Conservation (phyloP, 169 alveolate species). For the Pseudocohnilembus persalinus region DNA sequence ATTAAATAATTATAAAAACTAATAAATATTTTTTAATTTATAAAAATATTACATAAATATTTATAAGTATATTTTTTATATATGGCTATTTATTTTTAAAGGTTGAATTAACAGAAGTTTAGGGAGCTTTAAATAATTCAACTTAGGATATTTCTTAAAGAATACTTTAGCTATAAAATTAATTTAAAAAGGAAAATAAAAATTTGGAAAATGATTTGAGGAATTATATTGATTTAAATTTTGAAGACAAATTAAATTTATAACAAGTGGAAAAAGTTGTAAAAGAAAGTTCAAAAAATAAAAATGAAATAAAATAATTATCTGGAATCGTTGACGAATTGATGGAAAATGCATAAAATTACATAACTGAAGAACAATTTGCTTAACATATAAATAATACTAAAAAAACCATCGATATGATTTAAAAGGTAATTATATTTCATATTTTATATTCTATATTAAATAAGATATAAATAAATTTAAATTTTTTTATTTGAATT, state of each 20-base stretch:
- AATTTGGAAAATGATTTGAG: background rate
- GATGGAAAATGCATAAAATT: background rate
- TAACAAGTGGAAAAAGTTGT: no score
- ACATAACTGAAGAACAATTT: no score
- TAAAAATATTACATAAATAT: no score
- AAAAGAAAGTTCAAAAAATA: background rate
- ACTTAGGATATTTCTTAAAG: background rate
- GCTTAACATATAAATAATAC: background rate
- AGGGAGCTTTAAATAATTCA: background rate
- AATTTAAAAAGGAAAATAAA: constrained; percentile 19
- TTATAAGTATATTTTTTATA: no score
- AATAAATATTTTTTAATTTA: no score
- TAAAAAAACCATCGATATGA: background rate
- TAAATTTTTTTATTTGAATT: background rate
- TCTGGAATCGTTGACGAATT: background rate
- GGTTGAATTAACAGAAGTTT: background rate
- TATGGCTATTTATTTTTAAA: no score
- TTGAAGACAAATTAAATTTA: background rate
- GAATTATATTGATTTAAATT: background rate
- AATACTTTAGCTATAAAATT: background rate
- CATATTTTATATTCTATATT: no score
- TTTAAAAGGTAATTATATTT: background rate
- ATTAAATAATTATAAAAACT: no score
- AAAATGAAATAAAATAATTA: background rate
- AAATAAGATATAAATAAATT: no score